Percentiles rank a stretch among this genome's conserved stretches.
Conservation (phyloP, 257 asterid genomes). For the Verbena officinalis region DNA sequence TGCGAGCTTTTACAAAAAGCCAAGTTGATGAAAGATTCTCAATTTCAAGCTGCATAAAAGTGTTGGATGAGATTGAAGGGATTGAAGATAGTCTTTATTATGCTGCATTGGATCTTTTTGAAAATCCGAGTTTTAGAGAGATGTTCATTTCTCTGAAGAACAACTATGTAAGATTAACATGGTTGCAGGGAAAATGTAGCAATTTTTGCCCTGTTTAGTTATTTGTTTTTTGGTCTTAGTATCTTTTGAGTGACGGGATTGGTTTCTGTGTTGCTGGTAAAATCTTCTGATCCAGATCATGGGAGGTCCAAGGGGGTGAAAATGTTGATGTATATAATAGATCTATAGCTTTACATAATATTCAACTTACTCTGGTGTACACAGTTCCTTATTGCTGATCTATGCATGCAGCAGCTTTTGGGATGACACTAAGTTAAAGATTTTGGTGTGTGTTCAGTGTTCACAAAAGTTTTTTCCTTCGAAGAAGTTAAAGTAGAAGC, state of each 20-base stretch:
- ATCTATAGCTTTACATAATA: background rate
- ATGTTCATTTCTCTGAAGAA: constrained; percentile 62
- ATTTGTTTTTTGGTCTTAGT: constrained; percentile 6
- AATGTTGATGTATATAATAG: constrained; percentile 20
- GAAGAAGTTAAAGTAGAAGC: no score
- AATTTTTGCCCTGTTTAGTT: constrained; percentile 32
- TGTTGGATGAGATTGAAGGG: constrained; percentile 80
- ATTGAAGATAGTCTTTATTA: constrained; percentile 64
- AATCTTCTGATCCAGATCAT: no score
- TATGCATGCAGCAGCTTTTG: background rate
- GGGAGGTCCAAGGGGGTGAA: no score
- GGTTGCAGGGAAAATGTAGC: constrained; percentile 78
- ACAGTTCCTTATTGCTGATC: constrained; percentile 12
- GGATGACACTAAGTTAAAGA: no score
- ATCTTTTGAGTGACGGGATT: background rate
- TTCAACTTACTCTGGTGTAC: constrained; percentile 11
- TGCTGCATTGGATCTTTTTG: constrained; percentile 80
- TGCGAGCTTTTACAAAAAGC: constrained; percentile 38
- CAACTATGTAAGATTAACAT: constrained; percentile 50
- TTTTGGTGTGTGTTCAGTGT: no score
- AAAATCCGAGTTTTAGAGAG: constrained; percentile 70
- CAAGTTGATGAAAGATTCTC: constrained; percentile 53
- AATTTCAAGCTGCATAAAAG: constrained; percentile 69
- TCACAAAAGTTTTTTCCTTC: no score
- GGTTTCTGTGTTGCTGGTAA: background rate